Evolutionary conservation across 1,284 basidiomycete species (phyloP).

Genomic region (Porphyrellus sp.): DNA sequence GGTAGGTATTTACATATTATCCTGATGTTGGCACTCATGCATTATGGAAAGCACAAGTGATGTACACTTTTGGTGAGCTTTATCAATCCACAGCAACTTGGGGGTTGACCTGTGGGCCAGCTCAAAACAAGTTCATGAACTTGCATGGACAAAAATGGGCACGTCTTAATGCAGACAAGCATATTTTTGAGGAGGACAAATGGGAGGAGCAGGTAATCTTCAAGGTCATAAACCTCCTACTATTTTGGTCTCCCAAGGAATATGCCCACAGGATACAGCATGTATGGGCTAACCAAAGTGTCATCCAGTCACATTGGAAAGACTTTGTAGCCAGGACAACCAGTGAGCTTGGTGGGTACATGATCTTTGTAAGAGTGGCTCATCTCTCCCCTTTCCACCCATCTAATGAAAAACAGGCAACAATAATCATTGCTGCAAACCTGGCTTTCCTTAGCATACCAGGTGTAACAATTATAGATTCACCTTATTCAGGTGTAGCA

Average conservation of each 20-base stretch:
- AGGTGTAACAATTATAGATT: background rate
- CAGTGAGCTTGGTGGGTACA: background rate
- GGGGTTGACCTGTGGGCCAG: background rate
- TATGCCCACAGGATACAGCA: background rate
- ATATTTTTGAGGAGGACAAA: background rate
- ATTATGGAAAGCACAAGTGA: background rate
- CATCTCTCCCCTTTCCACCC: background rate
- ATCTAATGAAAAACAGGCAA: background rate
- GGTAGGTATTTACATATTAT: background rate
- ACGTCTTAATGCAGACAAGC: background rate
- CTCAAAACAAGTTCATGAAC: background rate
- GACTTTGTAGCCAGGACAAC: background rate
- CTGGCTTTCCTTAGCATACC: background rate
- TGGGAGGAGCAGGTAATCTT: background rate
- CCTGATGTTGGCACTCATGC: background rate
- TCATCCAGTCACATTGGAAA: background rate
- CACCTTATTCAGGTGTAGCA: background rate
- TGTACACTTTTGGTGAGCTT: background rate
- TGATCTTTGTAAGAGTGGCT: background rate
- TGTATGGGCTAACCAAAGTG: background rate
- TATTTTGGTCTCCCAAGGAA: background rate
- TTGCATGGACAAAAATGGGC: constrained; percentile 1
- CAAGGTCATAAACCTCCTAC: background rate
- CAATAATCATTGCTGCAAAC: background rate
- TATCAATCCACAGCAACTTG: background rate